Conservation (phyloP, 1,284 basidiomycete species). For the Trichosporon coremiiforme region DNA sequence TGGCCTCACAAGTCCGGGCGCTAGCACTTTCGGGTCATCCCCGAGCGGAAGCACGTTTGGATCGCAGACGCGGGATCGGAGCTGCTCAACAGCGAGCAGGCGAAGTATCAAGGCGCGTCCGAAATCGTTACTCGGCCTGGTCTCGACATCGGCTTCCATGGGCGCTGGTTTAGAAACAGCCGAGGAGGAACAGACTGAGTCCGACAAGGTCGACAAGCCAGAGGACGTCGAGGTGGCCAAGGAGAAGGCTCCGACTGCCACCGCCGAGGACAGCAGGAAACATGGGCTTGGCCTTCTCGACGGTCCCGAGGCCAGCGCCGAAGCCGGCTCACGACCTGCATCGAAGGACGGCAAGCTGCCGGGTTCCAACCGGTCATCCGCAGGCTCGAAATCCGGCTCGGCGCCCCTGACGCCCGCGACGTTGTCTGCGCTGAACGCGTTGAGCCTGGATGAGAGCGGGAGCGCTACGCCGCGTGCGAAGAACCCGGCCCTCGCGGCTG, state of each 20-base stretch:
- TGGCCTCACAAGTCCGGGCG: not conserved
- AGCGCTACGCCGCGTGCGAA: not conserved
- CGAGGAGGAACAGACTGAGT: conserved; percentile 14
- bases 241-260: not conserved
- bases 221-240: not conserved
- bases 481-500: conserved; percentile 12
- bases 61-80: conserved; percentile 1
- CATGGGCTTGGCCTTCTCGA: conserved; percentile 1
- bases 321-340: not conserved
- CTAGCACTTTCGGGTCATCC: not conserved
- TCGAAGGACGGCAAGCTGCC: not conserved
- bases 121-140: not conserved
- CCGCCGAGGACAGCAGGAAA: not conserved
- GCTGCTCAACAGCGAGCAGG: conserved; percentile 10
- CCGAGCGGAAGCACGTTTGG: not conserved
- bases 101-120: not conserved
- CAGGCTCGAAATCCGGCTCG: not conserved
- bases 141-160: not conserved
- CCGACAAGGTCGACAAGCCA: not conserved
- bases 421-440: conserved; percentile 5
- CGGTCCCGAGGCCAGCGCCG: not conserved
- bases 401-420: conserved; percentile 13
- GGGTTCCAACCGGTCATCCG: not conserved
- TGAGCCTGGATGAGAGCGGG: conserved; percentile 7
- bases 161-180: not conserved